These are phyloP conservation scores for Pelargonium nanum DNA, from an alignment of 345 rosid genomes.

Conservation along the genomic window DNA sequence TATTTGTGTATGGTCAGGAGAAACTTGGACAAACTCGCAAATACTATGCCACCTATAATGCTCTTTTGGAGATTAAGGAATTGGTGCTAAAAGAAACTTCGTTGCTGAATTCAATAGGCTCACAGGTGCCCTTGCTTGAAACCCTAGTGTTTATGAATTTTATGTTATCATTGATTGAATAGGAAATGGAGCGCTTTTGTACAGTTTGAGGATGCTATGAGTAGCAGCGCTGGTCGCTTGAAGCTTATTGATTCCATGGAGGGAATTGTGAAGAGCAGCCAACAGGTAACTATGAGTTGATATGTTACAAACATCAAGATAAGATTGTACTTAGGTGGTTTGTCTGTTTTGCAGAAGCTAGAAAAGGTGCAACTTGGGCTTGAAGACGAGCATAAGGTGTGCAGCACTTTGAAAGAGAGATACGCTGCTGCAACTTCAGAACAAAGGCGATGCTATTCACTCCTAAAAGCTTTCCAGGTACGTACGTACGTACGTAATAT, in stretches of 20 bases:
- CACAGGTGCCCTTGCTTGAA: constrained; percentile 38
- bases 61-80: constrained; percentile 75
- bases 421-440: constrained; percentile 41
- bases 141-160: not conserved
- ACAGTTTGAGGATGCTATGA: constrained; percentile 73
- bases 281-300: constrained; percentile 35
- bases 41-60: constrained; percentile 71
- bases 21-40: constrained; percentile 68
- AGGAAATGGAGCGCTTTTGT: constrained; percentile 3
- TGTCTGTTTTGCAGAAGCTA: constrained; percentile 37
- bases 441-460: constrained; percentile 42
- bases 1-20: constrained; percentile 36
- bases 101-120: constrained; percentile 63
- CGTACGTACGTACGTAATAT: not conserved
- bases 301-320: too few relatives aligned
- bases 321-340: not conserved
- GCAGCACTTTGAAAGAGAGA: constrained; percentile 42
- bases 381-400: constrained; percentile 49
- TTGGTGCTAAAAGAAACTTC: constrained; percentile 82
- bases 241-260: constrained; percentile 75
- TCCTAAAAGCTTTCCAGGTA: constrained; percentile 54
- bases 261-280: constrained; percentile 68
- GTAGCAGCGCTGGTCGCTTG: constrained; percentile 45
- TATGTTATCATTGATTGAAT: not conserved
- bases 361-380: constrained; percentile 42